Percentiles rank a stretch among this genome's conserved stretches.
These are phyloP conservation scores for Fraxinus platypoda DNA, from an alignment of 305 asterid species.

Conservation along the genomic window DNA sequence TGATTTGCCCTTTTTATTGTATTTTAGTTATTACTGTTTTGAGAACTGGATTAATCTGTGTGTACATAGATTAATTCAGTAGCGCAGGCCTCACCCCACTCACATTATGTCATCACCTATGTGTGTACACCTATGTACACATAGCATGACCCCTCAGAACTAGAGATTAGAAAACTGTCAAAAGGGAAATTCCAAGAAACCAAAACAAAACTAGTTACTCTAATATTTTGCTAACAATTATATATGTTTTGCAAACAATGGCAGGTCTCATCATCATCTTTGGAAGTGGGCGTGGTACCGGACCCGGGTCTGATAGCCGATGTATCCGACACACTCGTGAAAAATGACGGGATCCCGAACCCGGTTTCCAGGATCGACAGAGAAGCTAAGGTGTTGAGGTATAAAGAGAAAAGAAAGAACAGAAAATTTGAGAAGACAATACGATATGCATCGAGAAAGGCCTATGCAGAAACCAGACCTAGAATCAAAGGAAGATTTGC, in stretches of 20 bases:
- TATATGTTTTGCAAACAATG: neutral
- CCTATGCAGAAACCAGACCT: constrained; percentile 28
- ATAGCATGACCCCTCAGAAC: neutral
- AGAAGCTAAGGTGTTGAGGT: constrained; percentile 77
- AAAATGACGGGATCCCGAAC: constrained; percentile 37
- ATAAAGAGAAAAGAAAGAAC: constrained; percentile 89
- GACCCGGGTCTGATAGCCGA: constrained; percentile 54
- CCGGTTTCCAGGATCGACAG: constrained; percentile 59
- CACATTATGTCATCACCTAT: no score
- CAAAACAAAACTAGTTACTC: no score
- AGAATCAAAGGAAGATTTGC: constrained; percentile 81
- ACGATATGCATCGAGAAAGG: constrained; percentile 81
- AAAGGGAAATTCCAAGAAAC: no score
- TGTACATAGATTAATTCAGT: no score
- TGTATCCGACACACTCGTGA: constrained; percentile 34
- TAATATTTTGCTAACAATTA: neutral
- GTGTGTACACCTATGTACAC: no score
- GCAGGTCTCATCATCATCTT: constrained; percentile 54
- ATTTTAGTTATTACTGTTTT: no score
- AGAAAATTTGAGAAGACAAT: constrained; percentile 78
- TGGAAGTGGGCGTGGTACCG: constrained; percentile 81
- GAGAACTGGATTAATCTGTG: no score
- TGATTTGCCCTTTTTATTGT: no score
- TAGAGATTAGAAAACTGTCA: neutral
- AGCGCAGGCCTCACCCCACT: no score